Evolutionary conservation across 371 early-diverging fungal genomes (phyloP), one percentile per base, ranked within the genome.

Genomic region (Mortierella sp.): DNA sequence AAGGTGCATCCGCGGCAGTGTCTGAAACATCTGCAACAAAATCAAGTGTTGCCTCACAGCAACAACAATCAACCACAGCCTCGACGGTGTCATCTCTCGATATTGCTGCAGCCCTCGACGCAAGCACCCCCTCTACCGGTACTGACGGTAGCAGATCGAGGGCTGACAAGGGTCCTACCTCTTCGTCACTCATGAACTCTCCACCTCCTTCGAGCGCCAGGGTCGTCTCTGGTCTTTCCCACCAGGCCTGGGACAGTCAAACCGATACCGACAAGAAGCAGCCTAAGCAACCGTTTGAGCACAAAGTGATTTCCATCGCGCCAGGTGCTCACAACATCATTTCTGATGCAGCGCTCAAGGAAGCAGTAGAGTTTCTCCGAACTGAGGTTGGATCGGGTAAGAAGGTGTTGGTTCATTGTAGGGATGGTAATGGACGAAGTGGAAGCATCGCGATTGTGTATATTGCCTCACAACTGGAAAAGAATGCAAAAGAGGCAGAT

Each of bases 371-470:
- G 4, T 80, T 80, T 28, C 38, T 80, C 10, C 58, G 40, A 50
- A 19, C 58, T 1, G 72, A 80, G 67, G 16, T 80, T 13, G 64
- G 36, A 6, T 57, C 63, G 67, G 81, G 75, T 38, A 80, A 69
- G 55, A 80, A 80, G 53, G 81, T 75, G 10, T 43, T 80, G 57
- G 81, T 80, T 40, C 81, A 80, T 33, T 80, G 81, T 60, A 68
- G 81, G 41, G 81, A 80, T 45, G 81, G 81, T 10, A 67, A 80
- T 50, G 81, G 81, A 13, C 68, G 81, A 4, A 75, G 81, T 33
- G 81, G 81, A 4, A 75, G 75, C 47, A 50, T 80, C 10, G 81
- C 69, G 21, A 36, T 75, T 9, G 81, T 76, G 1, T 80, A 72
- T 62, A 67, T 80, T 36, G 76, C 71, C 3, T 64, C 76, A 1